Evolutionary conservation across 352 stramenopile genomes (phyloP), one percentile per base, ranked within the genome.

Genomic region (Plasmopara viticola): DNA sequence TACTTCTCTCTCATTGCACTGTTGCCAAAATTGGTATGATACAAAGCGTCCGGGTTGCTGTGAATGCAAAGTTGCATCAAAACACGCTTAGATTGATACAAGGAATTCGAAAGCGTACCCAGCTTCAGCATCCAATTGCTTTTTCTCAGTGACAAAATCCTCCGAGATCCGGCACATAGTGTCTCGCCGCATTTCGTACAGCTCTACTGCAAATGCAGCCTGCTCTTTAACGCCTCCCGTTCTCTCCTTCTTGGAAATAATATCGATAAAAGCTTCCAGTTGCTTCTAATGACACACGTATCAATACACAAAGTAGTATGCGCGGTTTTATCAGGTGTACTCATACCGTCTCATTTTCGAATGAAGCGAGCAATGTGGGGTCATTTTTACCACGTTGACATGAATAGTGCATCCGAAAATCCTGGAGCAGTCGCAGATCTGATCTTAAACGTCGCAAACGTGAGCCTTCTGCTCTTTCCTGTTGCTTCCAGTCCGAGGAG

Each of bases 141-240:
- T 74, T 58, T 84, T 88, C 17, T 87, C 66, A 44, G 73, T 75
- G 31, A 90, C 57, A 5, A 86, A 58, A 17, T 89, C 73, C 37
- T 93, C 78, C 15, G 80, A 85, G 38, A 93, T 82, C 29, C 71
- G 71, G 48, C 66, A 70, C 58, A 74, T 86, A 17, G 90, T 61
- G 14, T 90, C 79, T n/a, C 78, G 65, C 10, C 78, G 72, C 33
- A 68, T 70, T 44, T 87, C 69, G 35, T 87, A 85, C 45, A 90
- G 62, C 56, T 90, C 66, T 14, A 87, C 46, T 9, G 81, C 48
- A 41, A 82, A 56, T 2, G 57, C 56, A 0, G 52, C 46, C 10
- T 72, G 59, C n/a, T 65, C 45, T 25, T 83, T 61, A 30, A 78
- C 81, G 28, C 56, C 56, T 39, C 59, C 66, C 42, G 63, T 74